phyloP scores from a whole-genome alignment of 1,284 basidiomycete species.

The Filobasidium uniguttulatum region DNA sequence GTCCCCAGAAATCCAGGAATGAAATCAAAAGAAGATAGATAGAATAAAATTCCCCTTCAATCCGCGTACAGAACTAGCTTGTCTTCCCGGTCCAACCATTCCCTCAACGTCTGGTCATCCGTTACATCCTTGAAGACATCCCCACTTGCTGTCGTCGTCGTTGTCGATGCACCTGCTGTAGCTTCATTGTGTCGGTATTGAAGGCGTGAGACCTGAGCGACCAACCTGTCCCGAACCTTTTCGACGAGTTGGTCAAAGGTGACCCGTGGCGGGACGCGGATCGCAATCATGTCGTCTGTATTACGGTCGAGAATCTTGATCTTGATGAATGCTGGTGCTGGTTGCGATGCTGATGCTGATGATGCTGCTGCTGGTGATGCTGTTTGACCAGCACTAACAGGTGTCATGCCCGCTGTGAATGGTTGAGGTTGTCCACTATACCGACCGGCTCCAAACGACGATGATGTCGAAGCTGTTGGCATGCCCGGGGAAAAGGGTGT shows the following conservation, averaged over 20 bases:
- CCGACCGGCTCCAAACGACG: neutral
- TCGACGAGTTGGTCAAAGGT: slow-evolving; percentile 71
- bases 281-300: slow-evolving; percentile 87
- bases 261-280: slow-evolving; percentile 91
- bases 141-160: slow-evolving; percentile 31
- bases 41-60: slow-evolving; percentile 8
- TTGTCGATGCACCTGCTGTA: slow-evolving; percentile 16
- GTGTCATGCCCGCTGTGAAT: neutral
- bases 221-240: slow-evolving; percentile 77
- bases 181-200: slow-evolving; percentile 54
- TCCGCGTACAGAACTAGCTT: slow-evolving; percentile 77
- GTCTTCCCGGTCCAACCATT: slow-evolving; percentile 71
- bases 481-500: neutral
- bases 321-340: slow-evolving; percentile 66
- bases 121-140: slow-evolving; percentile 55
- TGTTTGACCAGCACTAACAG: neutral
- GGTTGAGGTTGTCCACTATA: slow-evolving; percentile 1
- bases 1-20: too few species aligned
- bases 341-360: slow-evolving; percentile 1
- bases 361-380: neutral
- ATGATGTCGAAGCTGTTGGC: neutral
- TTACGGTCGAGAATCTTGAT: slow-evolving; percentile 93
- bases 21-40: neutral
- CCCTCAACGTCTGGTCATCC: slow-evolving; percentile 55
- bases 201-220: slow-evolving; percentile 55